Conservation (phyloP, 192 early-diverging fungal genomes). For the Coemansia aciculifera region DNA sequence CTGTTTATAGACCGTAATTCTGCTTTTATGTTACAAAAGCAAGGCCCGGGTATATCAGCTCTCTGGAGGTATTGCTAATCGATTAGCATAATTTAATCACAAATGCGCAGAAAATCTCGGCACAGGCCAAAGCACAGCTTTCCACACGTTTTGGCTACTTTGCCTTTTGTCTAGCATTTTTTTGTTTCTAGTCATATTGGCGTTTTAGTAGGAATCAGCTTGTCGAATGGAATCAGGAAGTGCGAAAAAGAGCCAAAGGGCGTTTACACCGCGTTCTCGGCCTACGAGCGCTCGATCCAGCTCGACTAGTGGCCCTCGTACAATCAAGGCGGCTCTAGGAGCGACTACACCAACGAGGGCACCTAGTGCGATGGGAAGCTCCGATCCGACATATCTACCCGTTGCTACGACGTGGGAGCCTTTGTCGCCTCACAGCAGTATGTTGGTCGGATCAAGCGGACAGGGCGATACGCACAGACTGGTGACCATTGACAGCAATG, state of each 20-base stretch:
- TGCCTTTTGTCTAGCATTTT: background rate
- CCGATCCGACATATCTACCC: background rate
- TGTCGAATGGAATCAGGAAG: background rate
- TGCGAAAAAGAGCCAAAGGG: slow-evolving; percentile 11
- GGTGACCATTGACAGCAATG: background rate
- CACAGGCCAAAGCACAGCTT: background rate
- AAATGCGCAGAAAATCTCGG: background rate
- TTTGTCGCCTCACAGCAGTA: background rate
- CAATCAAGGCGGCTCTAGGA: background rate
- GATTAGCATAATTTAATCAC: background rate
- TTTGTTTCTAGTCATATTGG: background rate
- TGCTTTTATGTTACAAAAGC: no score
- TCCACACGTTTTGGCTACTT: background rate
- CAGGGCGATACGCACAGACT: background rate
- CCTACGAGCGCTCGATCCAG: slow-evolving; percentile 4
- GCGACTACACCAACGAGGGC: slow-evolving; percentile 3
- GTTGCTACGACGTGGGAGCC: slow-evolving; percentile 27
- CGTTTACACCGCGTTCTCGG: slow-evolving; percentile 25
- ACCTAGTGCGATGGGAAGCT: background rate
- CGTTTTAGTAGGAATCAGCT: background rate
- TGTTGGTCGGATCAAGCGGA: background rate
- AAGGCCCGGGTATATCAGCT: no score
- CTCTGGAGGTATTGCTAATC: no score
- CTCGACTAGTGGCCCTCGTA: background rate
- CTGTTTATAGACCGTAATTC: no score